phyloP scores from a whole-genome alignment of 1,284 basidiomycete genomes.

The Ceratobasidium sp. region DNA sequence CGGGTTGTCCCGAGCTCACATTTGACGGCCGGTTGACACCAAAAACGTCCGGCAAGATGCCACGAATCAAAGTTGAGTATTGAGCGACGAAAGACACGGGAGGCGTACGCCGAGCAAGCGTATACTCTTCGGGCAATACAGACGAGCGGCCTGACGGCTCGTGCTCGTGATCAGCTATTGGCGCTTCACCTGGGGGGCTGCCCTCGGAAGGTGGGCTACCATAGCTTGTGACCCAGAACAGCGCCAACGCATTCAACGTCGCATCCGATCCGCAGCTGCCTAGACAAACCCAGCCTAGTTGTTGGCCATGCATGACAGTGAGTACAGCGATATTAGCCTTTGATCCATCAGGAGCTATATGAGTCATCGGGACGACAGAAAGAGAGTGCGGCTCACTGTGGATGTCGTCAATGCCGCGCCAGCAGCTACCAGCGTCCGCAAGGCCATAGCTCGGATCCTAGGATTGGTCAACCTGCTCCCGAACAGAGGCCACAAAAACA shows the following conservation, averaged over 20 bases:
- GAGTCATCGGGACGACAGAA: background rate
- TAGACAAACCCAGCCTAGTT: conserved; percentile 64
- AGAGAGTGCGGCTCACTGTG: conserved; percentile 45
- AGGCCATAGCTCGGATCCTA: conserved; percentile 52
- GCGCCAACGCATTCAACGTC: conserved; percentile 53
- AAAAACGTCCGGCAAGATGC: too few relatives aligned
- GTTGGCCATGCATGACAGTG: conserved; percentile 57
- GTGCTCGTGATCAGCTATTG: too few relatives aligned
- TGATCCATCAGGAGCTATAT: background rate
- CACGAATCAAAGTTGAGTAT: too few relatives aligned
- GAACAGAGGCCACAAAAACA: conserved; percentile 59
- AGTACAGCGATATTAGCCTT: conserved; percentile 61
- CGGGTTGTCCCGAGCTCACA: too few relatives aligned
- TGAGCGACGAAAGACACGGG: too few relatives aligned
- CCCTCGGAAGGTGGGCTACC: too few relatives aligned
- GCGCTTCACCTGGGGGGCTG: too few relatives aligned
- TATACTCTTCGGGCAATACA: too few relatives aligned
- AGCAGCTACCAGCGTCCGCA: conserved; percentile 56
- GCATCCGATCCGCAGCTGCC: conserved; percentile 61
- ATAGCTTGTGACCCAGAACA: conserved; percentile 53
- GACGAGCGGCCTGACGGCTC: too few relatives aligned
- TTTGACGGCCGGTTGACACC: too few relatives aligned
- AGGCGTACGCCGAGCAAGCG: too few relatives aligned
- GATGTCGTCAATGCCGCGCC: conserved; percentile 50
- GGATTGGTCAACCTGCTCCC: conserved; percentile 51